Base-by-base conservation (phyloP, 768 basidiomycete genomes). In the Boletales sp. region DNA sequence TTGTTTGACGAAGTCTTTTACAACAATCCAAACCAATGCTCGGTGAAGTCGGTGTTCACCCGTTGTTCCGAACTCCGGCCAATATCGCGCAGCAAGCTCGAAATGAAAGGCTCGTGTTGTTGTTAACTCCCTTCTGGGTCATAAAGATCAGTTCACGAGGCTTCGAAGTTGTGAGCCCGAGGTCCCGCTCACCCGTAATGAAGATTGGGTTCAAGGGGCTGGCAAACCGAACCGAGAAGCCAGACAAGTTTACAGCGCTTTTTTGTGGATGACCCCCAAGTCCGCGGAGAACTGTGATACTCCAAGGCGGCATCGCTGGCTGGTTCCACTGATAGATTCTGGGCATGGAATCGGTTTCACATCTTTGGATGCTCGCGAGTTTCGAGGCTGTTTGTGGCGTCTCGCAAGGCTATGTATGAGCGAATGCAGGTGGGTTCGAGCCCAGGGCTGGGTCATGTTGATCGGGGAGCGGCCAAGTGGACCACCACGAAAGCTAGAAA, bases 261-360 rank as follows among this genome's bases (percentile, higher is more conserved):
- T 28, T 32, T 48, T 32, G 44, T 31, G 30, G 37, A 49, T 40
- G 47, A 8, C 14, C 10, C 12, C 44, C 42, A 65, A 58, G 62
- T 66, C 64, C 64, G 64, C 64, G 64, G 64, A 64, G 54, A 9
- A 19, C 40, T 30, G 48, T 48, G 44, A 46, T 41, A 51, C 44
- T 11, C 39, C 30, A 25, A 46, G 40, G 41, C 30, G 18, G n/a
- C 38, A 36, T 56, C 49, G 41, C 17, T 38, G 14, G 19, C 2
- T 46, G 32, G 47, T 37, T 41, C 41, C 34, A 35, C 21, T 17
- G 61, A 60, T 51, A 60, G 49, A 15, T 19, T 35, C 57, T 51
- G 54, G 19, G 31, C 40, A 38, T 25, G 49, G 43, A 28, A 40
- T 14, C 40, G 28, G 28, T 57, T 47, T 48, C 46, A 54, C 15